Evolutionary conservation across 495 filamentous ascomycete genomes (phyloP), one percentile per base, ranked within the genome.

Genomic region (Annulohypoxylon stygium): DNA sequence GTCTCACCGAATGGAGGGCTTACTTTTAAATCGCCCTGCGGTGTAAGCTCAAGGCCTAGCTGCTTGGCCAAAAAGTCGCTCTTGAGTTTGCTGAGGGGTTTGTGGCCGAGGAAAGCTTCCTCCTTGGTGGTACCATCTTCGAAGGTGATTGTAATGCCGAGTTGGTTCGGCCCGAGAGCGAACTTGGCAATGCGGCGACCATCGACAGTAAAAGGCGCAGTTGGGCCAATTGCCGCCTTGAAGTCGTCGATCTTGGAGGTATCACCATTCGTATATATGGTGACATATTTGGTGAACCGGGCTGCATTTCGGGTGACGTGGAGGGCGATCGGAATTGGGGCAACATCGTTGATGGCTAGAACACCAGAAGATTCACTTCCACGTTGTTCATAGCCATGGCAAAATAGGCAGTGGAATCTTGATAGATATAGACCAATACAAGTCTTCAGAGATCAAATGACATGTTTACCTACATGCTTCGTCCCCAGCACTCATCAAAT

Each of bases 401-500:
- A 39, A 12, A 39, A 39, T 3, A 39, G 6, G 36, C 36, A 39
- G 9, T 39, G 36, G 36, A 39, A 39, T 39, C 36, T 39, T 39
- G 1, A 39, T 12, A 39, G 36, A 1, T 12, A 39, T 39, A 39
- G 2, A 39, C 8, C 36, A 39, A 9, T 39, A n/a, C n/a, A n/a
- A 6, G 36, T 12, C 36, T 30, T 53, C 7, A 30, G 23, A 54
- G 30, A 53, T 43, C 55, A n/a, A 41, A 26, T 0, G 55, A 61
- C 20, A 63, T 25, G 8, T 50, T 45, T 64, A 75, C 78, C 65
- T 65, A 80, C 79, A 82, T 81, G 14, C 61, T 43, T 36, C 53
- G 50, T 7, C 60, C 75, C 67, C 74, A 82, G 41, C 47, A 63
- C 39, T 79, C 76, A 1, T 51, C 60, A 58, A 78, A 82, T 0